Percentiles rank a stretch among this genome's conserved stretches.
Conservation (phyloP, 1,139 yeast species). For the Yarrowia galli region DNA sequence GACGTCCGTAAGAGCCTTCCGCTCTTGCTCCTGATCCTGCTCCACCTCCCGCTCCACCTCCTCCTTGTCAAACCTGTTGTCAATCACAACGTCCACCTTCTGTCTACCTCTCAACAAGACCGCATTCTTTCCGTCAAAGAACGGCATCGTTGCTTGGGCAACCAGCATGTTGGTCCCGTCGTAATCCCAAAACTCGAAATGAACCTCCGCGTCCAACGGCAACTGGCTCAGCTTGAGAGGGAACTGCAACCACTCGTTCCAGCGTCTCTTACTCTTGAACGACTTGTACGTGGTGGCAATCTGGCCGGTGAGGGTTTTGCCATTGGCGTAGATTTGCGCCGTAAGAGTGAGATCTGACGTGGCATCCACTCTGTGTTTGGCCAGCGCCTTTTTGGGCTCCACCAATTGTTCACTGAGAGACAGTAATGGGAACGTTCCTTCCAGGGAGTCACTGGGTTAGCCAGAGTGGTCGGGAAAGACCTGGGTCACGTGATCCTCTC, state of each 20-base stretch:
- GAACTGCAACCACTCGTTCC: constrained; percentile 71
- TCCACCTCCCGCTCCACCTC: not conserved
- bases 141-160: constrained; percentile 62
- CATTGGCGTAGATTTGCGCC: constrained; percentile 65
- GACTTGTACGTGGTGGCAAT: constrained; percentile 69
- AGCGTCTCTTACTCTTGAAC: constrained; percentile 57
- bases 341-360: constrained; percentile 70
- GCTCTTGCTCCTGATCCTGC: too few relatives aligned
- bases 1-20: too few relatives aligned
- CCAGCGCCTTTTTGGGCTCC: constrained; percentile 55
- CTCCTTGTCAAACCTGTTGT: constrained; percentile 45
- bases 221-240: constrained; percentile 77
- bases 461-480: too few relatives aligned
- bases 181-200: constrained; percentile 71
- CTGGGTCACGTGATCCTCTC: too few relatives aligned
- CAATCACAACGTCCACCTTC: constrained; percentile 48
- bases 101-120: constrained; percentile 48
- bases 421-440: constrained; percentile 58
- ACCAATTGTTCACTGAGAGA: constrained; percentile 63
- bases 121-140: constrained; percentile 60
- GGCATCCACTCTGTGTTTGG: constrained; percentile 45
- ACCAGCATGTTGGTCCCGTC: constrained; percentile 59
- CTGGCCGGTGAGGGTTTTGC: constrained; percentile 71
- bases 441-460: constrained; percentile 52
- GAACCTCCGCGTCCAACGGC: constrained; percentile 65